A percentile compares a stretch with the other conserved stretches of the same genome.
Evolutionary conservation across 495 filamentous ascomycete genomes (phyloP).

Genomic region (Hyaloscypha bicolor): DNA sequence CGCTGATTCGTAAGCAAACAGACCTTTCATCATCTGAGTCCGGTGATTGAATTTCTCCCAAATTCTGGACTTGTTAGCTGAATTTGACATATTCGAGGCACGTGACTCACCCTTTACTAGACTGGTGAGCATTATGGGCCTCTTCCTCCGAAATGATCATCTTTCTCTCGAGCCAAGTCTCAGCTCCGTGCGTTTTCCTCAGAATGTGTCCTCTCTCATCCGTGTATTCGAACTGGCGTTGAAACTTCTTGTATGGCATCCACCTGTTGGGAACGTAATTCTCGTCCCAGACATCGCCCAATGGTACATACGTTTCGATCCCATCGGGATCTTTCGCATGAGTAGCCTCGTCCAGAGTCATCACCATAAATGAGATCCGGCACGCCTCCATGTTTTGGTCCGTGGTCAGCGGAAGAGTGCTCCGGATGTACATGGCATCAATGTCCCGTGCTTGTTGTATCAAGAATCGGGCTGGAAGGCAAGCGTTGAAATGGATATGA

Average conservation of each 20-base stretch:
- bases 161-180: slow-evolving; percentile 49
- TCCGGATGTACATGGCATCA: slow-evolving; percentile 54
- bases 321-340: slow-evolving; percentile 20
- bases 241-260: slow-evolving; percentile 33
- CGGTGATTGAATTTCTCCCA: slow-evolving; percentile 57
- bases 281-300: slow-evolving; percentile 21
- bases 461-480: slow-evolving; percentile 49
- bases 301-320: slow-evolving; percentile 5
- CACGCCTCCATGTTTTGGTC: slow-evolving; percentile 40
- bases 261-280: slow-evolving; percentile 27
- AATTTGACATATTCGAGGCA: neutral
- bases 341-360: slow-evolving; percentile 32
- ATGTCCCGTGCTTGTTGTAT: slow-evolving; percentile 52
- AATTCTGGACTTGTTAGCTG: slow-evolving; percentile 40
- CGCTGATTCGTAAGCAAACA: slow-evolving; percentile 58
- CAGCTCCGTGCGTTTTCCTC: slow-evolving; percentile 18
- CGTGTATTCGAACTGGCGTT: slow-evolving; percentile 18
- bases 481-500: slow-evolving; percentile 60
- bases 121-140: slow-evolving; percentile 42
- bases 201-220: slow-evolving; percentile 20
- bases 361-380: slow-evolving; percentile 53
- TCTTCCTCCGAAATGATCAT: slow-evolving; percentile 52
- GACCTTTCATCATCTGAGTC: slow-evolving; percentile 61
- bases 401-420: slow-evolving; percentile 39
- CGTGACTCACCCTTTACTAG: slow-evolving; percentile 38